phyloP scores from a whole-genome alignment of 192 early-diverging fungal genomes.

The Podochytrium sp. region DNA sequence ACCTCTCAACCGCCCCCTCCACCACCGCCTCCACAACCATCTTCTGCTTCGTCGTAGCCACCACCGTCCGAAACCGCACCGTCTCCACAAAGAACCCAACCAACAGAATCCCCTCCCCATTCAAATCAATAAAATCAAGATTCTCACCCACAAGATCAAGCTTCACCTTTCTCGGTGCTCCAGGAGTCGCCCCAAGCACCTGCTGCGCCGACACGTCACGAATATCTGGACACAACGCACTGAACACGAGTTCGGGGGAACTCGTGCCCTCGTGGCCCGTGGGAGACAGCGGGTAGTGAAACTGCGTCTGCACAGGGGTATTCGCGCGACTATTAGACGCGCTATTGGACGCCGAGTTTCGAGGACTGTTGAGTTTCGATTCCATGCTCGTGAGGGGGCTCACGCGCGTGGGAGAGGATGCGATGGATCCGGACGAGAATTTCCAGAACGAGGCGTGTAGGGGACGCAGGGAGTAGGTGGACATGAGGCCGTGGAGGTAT shows the following conservation, averaged over 20 bases:
- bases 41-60: constrained; percentile 35
- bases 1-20: constrained; percentile 27
- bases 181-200: constrained; percentile 24
- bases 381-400: neutral
- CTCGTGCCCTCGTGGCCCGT: neutral
- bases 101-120: constrained; percentile 30
- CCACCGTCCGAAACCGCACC: constrained; percentile 23
- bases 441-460: constrained; percentile 24
- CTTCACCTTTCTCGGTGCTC: constrained; percentile 26
- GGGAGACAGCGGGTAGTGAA: constrained; percentile 9
- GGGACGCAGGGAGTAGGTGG: constrained; percentile 26
- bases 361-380: neutral
- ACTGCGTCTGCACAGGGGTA: neutral
- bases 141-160: constrained; percentile 34
- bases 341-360: neutral
- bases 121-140: constrained; percentile 38
- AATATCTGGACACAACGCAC: constrained; percentile 24
- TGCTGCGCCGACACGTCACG: constrained; percentile 33
- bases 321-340: neutral
- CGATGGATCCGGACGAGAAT: neutral
- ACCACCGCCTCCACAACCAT: constrained; percentile 37
- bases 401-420: neutral
- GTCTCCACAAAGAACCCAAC: constrained; percentile 35
- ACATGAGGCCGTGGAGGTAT: constrained; percentile 26
- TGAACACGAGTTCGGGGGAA: constrained; percentile 25